A percentile compares a stretch with the other conserved stretches of the same genome.
phyloP scores from a whole-genome alignment of 2,329 filamentous ascomycete species.

The Teratosphaeria epicoccoides region DNA sequence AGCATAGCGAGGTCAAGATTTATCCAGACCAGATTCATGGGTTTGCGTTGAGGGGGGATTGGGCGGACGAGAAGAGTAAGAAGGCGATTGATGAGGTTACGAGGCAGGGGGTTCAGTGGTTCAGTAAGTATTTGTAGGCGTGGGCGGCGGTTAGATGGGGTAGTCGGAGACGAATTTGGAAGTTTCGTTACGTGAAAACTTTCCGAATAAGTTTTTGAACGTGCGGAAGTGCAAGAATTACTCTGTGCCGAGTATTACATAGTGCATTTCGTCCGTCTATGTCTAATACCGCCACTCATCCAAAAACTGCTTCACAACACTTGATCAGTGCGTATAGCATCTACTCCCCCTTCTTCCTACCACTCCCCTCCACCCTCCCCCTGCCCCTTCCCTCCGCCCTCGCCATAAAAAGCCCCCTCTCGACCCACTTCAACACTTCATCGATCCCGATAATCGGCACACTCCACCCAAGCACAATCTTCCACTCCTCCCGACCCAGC shows the following conservation, averaged over 20 bases:
- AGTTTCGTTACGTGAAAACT: no score
- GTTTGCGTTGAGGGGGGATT: slow-evolving; percentile 34
- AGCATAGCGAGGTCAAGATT: slow-evolving; percentile 30
- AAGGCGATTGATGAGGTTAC: slow-evolving; percentile 38
- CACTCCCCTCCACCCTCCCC: slow-evolving; percentile 12
- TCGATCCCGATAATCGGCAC: slow-evolving; percentile 90
- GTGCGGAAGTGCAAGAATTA: no score
- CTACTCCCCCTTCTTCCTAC: not conserved
- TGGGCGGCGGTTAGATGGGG: not conserved
- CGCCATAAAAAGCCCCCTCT: slow-evolving; percentile 38
- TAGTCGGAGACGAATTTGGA: no score
- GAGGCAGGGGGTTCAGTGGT: slow-evolving; percentile 20
- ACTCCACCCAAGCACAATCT: slow-evolving; percentile 79
- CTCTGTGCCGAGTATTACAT: no score
- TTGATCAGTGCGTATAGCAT: not conserved
- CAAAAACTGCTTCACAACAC: not conserved
- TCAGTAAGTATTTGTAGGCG: slow-evolving; percentile 10
- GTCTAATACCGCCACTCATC: not conserved
- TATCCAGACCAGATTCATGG: slow-evolving; percentile 38
- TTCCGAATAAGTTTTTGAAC: no score
- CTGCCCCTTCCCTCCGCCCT: slow-evolving; percentile 10
- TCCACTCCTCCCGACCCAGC: slow-evolving; percentile 78
- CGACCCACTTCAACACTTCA: slow-evolving; percentile 68
- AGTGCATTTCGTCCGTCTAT: no score
- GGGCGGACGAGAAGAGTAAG: slow-evolving; percentile 35